Conservation (phyloP, 345 rosid species). For the Hirschfeldia incana region DNA sequence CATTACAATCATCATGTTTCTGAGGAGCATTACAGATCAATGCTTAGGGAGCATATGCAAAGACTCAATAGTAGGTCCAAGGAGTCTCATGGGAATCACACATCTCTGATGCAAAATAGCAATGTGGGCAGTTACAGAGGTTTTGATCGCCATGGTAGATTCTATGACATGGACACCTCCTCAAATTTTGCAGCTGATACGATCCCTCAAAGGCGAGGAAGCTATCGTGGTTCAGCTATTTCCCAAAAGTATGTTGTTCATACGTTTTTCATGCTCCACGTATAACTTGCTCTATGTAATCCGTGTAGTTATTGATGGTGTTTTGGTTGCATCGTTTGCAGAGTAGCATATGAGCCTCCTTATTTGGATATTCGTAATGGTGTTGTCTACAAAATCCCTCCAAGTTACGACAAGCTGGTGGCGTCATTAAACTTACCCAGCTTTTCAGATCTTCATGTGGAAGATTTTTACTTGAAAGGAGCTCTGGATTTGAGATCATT, state of each 20-base stretch:
- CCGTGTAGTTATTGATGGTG: constrained; percentile 1
- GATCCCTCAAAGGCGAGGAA: constrained; percentile 55
- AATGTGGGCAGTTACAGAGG: constrained; percentile 50
- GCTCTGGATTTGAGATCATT: constrained; percentile 89
- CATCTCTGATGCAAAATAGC: constrained; percentile 49
- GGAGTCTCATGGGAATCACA: constrained; percentile 54
- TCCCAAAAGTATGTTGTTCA: constrained; percentile 56
- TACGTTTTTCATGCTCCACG: neutral
- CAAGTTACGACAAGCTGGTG: constrained; percentile 82
- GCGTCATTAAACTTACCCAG: constrained; percentile 79
- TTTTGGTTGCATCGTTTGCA: constrained; percentile 44
- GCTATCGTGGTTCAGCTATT: constrained; percentile 48
- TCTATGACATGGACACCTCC: constrained; percentile 56
- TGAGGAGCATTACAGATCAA: constrained; percentile 82
- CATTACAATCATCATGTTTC: constrained; percentile 54
- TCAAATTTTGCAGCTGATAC: constrained; percentile 60
- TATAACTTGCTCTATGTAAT: no score
- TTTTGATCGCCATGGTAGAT: constrained; percentile 59
- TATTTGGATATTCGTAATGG: constrained; percentile 95
- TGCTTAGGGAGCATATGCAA: constrained; percentile 92
- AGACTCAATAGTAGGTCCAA: constrained; percentile 76
- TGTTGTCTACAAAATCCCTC: constrained; percentile 82
- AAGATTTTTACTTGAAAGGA: constrained; percentile 84
- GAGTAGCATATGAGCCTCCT: constrained; percentile 83
- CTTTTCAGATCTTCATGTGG: constrained; percentile 80